Evolutionary conservation across 495 filamentous ascomycete species (phyloP), one percentile per base, ranked within the genome.

Genomic region (Daldinia vernicosa): DNA sequence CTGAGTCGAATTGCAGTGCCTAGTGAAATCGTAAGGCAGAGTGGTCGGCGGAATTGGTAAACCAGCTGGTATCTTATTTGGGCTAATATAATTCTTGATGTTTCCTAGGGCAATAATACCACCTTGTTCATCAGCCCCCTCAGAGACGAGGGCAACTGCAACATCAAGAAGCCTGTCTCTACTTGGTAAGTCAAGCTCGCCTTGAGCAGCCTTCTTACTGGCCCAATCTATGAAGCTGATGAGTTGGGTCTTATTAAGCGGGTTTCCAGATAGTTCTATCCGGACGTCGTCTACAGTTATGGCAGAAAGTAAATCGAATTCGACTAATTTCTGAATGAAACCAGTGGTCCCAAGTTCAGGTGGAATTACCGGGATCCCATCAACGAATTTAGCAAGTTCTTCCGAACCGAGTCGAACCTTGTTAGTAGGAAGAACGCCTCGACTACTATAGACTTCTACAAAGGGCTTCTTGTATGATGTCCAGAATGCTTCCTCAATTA

Each of bases 401-500:
- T 93, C 90, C 6, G 90, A 90, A 8, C 90, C 91, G 62, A 93
- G 83, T 15, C 96, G 91, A 57, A 97, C 93, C 52, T 91, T 82
- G 19, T 89, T 87, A 24, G 90, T 93, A 35, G 89, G 86, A 40
- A 96, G 84, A 1, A 99, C 89, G 52, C 96, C 96, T 60, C 89
- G 86, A 6, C 92, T 95, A 12, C 93, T 97, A 62, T 95, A 87
- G 3, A 98, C 85, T 71, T 97, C 94, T 66, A 98, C 94, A 1
- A 88, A 89, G 1, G 89, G 85, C 37, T 89, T 89, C 70, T 89
- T 92, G 75, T 91, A 93, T 56, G 92, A 93, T 64, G 88, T 94
- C 95, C 95, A 99, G 75, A 98, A 99, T 1, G 92, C 92, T 77
- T 96, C 91, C 77, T 97, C 92, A 63, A 98, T 93, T 56, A 90